Base-by-base conservation (phyloP, 2,329 filamentous ascomycete genomes). In the Fusarium sterilihyphosum region DNA sequence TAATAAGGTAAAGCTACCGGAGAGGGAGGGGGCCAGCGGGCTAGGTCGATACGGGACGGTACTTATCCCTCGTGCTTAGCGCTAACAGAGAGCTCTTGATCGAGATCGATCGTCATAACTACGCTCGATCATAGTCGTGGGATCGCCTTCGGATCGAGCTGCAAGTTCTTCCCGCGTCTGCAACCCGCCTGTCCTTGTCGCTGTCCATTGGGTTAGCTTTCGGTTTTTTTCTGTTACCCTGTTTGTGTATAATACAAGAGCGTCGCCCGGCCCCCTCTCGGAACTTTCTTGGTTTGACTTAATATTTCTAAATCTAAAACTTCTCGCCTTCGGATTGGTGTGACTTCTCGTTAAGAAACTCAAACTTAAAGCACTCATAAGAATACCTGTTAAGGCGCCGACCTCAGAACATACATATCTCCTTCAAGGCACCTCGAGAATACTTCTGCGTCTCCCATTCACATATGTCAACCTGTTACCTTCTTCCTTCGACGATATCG, bases 91-190 rank as follows among this genome's bases (percentile, higher is more conserved):
- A 59, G 61, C 61, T 73, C 41, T 54, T 43, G 77, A 80, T 80
- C 78, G 77, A 80, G 78, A 80, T 80, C 78, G 78, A 80, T 80
- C 78, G 70, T 71, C 78, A 72, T 75, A 74, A 65, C 61, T 73
- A 75, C 63, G 65, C 70, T 73, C 77, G 76, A 79, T 79, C 76
- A 71, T 65, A 72, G 59, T 65, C 38, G 59, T 61, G 70, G 54
- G 75, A 79, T 79, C 70, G 71, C 43, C 62, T 70, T 67, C 57
- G 73, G 72, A 78, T 78, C 76, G 76, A 72, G 65, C 49, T 75
- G 67, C 73, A 64, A 59, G 65, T 59, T 24, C 59, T 59, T 67
- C 41, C 57, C 50, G 72, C 62, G 26, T 50, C 58, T 64, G 61
- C 47, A 50, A 64, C 61, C 52, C 41, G 40, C 52, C n/a, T 33